Base-by-base conservation (phyloP, 257 asterid species). In the Ehretia macrophylla region DNA sequence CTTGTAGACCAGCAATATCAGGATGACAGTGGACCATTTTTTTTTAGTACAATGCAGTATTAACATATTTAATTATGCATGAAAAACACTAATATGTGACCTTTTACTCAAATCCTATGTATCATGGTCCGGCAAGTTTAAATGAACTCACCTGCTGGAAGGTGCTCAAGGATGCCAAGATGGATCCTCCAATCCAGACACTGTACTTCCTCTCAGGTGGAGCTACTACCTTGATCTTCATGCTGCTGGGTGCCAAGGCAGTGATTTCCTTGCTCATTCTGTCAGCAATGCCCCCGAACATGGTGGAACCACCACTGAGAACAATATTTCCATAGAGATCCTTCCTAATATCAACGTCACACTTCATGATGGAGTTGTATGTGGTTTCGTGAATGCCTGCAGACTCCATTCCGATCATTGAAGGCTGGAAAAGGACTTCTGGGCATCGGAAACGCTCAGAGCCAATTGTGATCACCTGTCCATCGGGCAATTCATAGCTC, bases 121-220 rank as follows among this genome's bases (percentile, higher is more conserved):
- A n/a, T n/a, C n/a, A n/a, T n/a, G n/a, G n/a, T n/a, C n/a, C n/a
- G n/a, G n/a, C n/a, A n/a, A n/a, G n/a, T n/a, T n/a, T n/a, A n/a
- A n/a, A n/a, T n/a, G n/a, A n/a, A n/a, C n/a, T n/a, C n/a, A n/a
- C 44, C 6, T n/a, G n/a, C n/a, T n/a, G n/a, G n/a, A n/a, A n/a
- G n/a, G n/a, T n/a, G n/a, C n/a, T n/a, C n/a, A n/a, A 54, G 19
- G 68, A 63, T 19, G 68, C 68, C 55, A 63, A 63, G n/a, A 63
- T 63, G 0, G 69, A 65, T 17, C 69, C 69, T 55, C 69, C 69
- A 27, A 65, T 65, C 69, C 69, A 65, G 35, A 65, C 69, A 47
- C 69, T 65, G 20, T 65, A 65, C 55, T 65, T 65, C 63, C 69
- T 65, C 18, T 65, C 69, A 3, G 69, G 63, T 56, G 69, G 69